Evolutionary conservation across 1,284 basidiomycete species (phyloP).

Genomic region (Marasmius fiardii): DNA sequence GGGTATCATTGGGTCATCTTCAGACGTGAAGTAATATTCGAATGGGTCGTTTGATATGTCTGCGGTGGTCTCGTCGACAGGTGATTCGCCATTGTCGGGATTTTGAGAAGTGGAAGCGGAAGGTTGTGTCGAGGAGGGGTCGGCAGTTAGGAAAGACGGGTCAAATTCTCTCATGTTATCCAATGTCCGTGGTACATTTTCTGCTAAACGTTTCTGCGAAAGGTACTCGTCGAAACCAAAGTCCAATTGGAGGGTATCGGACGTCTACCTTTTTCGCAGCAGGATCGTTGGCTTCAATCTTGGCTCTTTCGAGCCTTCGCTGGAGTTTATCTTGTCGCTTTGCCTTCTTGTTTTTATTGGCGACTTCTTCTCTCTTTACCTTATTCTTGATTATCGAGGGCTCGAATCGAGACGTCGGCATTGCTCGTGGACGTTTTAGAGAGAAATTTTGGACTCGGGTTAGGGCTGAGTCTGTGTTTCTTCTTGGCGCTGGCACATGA

Average conservation of each 20-base stretch:
- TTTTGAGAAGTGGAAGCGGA: slow-evolving; percentile 31
- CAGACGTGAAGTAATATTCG: slow-evolving; percentile 63
- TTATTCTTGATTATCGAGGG: slow-evolving; percentile 81
- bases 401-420: slow-evolving; percentile 55
- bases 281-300: slow-evolving; percentile 70
- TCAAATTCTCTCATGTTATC: slow-evolving; percentile 94
- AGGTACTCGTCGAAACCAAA: neutral
- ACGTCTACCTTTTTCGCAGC: slow-evolving; percentile 63
- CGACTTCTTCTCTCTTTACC: slow-evolving; percentile 75
- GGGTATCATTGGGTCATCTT: slow-evolving; percentile 62
- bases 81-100: slow-evolving; percentile 3
- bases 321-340: slow-evolving; percentile 83
- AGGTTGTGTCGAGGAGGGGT: slow-evolving; percentile 44
- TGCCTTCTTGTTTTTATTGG: slow-evolving; percentile 73
- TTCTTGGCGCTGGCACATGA: too few species aligned
- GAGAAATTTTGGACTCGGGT: too few species aligned
- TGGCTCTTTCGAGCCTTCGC: slow-evolving; percentile 71
- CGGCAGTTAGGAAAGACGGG: slow-evolving; percentile 76
- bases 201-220: slow-evolving; percentile 70
- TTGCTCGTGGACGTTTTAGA: slow-evolving; percentile 21
- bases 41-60: slow-evolving; percentile 75
- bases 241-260: neutral
- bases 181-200: slow-evolving; percentile 88
- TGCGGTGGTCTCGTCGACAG: slow-evolving; percentile 54
- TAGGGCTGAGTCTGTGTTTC: too few species aligned